A percentile compares a stretch with the other conserved stretches of the same genome.
phyloP scores from a whole-genome alignment of 768 basidiomycete genomes.

The Suillus subalutaceus region DNA sequence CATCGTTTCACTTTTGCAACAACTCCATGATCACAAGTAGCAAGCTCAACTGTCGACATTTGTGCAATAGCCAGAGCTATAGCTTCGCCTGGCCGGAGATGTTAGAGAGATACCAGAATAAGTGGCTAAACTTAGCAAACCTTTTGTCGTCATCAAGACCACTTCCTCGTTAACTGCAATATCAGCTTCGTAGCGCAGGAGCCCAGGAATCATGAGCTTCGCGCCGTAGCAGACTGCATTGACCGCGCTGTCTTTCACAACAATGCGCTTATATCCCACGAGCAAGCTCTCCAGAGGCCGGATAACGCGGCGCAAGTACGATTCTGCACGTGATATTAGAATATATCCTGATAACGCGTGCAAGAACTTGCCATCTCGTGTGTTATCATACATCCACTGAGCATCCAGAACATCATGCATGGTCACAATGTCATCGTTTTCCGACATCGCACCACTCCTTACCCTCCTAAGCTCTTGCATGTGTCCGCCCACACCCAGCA shows the following conservation, averaged over 20 bases:
- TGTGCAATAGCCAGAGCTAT: constrained; percentile 94
- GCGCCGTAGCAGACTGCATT: constrained; percentile 99
- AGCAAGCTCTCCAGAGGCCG: constrained; percentile 93
- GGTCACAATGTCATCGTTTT: constrained; percentile 97
- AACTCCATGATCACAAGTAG: constrained; percentile 97
- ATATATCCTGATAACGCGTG: constrained; percentile 9
- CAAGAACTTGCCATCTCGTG: constrained; percentile 74
- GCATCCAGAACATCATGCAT: constrained; percentile 99
- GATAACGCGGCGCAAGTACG: constrained; percentile 94
- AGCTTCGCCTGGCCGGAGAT: constrained; percentile 66
- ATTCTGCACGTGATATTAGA: constrained; percentile 57
- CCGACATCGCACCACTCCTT: constrained; percentile 93
- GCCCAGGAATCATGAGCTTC: constrained; percentile 98
- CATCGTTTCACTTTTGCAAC: constrained; percentile 99
- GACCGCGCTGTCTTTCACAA: constrained; percentile 98
- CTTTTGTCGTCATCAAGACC: constrained; percentile 98
- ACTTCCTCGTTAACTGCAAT: constrained; percentile 95
- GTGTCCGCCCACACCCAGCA: constrained; percentile 98
- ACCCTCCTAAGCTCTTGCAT: constrained; percentile 99
- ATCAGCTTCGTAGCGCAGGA: constrained; percentile 94
- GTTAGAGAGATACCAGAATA: constrained; percentile 7
- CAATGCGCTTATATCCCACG: constrained; percentile 96
- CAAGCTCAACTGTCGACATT: constrained; percentile 98
- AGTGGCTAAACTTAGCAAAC: constrained; percentile 36
- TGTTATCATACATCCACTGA: constrained; percentile 98